Evolutionary conservation across 257 asterid species (phyloP).

Genomic region (Nicotiana obtusifolia): DNA sequence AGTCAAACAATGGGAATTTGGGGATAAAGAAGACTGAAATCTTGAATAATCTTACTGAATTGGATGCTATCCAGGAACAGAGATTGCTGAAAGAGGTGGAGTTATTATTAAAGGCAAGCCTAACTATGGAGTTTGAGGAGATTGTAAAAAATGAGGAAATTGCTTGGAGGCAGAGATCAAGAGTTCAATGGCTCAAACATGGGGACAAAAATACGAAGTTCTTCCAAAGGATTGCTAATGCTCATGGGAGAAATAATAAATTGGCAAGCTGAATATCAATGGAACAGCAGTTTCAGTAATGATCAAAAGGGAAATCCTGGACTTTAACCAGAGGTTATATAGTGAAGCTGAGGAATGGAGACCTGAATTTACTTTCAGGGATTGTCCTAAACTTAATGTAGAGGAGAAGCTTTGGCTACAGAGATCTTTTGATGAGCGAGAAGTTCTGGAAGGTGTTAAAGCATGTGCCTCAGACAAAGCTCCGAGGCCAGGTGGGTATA

Average conservation of each 20-base stretch:
- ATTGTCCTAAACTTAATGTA: neutral
- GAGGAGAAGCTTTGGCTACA: neutral
- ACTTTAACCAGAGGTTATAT: neutral
- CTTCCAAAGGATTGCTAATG: no score
- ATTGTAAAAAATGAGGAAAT: neutral
- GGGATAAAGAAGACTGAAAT: neutral
- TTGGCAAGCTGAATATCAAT: no score
- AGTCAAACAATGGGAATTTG: neutral
- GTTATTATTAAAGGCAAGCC: no score
- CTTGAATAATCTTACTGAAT: neutral
- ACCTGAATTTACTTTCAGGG: neutral
- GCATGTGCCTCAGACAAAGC: neutral
- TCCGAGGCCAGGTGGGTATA: neutral
- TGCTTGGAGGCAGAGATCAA: neutral
- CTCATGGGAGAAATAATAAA: no score
- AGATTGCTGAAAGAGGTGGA: neutral
- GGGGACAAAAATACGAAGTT: neutral
- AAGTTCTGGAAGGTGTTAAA: neutral
- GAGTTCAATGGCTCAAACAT: no score
- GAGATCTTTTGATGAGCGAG: neutral
- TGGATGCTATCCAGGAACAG: neutral
- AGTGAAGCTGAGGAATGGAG: neutral
- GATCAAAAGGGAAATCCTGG: neutral
- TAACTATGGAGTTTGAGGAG: no score
- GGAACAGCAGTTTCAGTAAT: neutral